Conservation (phyloP, 192 early-diverging fungal genomes). For the Phycomyces blakesleeanus region DNA sequence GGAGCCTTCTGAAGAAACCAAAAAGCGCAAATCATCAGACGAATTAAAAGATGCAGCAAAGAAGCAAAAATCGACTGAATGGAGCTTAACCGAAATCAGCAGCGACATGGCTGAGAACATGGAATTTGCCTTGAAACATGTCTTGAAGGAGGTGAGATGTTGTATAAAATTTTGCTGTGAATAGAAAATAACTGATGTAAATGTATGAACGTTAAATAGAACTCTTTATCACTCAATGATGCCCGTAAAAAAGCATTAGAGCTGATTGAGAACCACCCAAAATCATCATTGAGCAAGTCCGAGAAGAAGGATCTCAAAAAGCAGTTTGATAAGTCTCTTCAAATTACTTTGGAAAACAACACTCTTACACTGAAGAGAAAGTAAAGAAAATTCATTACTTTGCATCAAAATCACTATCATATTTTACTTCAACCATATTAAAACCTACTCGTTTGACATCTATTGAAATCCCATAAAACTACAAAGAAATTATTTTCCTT, state of each 20-base stretch:
- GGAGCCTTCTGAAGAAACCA: slow-evolving; percentile 24
- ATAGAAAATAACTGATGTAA: neutral
- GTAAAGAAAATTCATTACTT: too few relatives aligned
- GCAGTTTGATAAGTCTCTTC: slow-evolving; percentile 15
- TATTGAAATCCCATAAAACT: too few relatives aligned
- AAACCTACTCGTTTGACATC: too few relatives aligned
- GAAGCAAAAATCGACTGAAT: slow-evolving; percentile 27
- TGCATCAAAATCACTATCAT: too few relatives aligned
- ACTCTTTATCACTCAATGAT: slow-evolving; percentile 9
- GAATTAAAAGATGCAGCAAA: slow-evolving; percentile 25
- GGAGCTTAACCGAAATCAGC: slow-evolving; percentile 21
- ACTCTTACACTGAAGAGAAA: slow-evolving; percentile 5
- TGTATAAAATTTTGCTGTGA: too few relatives aligned
- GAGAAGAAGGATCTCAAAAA: slow-evolving; percentile 26
- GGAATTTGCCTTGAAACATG: slow-evolving; percentile 1
- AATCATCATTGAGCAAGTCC: slow-evolving; percentile 3
- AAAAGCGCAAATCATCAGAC: slow-evolving; percentile 21
- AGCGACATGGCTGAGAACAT: slow-evolving; percentile 6
- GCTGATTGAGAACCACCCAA: slow-evolving; percentile 17
- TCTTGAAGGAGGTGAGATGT: slow-evolving; percentile 12
- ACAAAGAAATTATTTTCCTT: too few relatives aligned
- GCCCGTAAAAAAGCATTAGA: slow-evolving; percentile 21
- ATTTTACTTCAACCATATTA: too few relatives aligned
- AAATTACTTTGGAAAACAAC: slow-evolving; percentile 3
- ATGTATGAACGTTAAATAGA: neutral